Conservation (phyloP, 2,329 filamentous ascomycete species). For the Stemphylium vesicarium region DNA sequence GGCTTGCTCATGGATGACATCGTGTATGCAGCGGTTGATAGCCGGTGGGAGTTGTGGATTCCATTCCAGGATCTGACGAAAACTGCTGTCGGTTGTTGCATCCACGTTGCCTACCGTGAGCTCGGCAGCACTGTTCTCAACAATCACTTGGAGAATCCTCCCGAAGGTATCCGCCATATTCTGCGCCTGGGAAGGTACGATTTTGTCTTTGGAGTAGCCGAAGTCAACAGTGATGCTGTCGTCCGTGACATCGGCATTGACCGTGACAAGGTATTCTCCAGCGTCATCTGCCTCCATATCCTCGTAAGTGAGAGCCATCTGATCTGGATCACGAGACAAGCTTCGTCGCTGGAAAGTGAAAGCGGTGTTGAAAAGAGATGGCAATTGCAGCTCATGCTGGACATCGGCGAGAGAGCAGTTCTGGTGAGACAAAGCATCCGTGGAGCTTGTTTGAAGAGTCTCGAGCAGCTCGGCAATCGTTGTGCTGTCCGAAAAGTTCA, state of each 20-base stretch:
- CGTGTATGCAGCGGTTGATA: conserved; percentile 38
- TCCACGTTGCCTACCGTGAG: conserved; percentile 35
- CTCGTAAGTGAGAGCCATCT: conserved; percentile 39
- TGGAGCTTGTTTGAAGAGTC: conserved; percentile 55
- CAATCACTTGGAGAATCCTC: conserved; percentile 32
- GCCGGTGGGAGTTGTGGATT: conserved; percentile 34
- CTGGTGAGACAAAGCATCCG: conserved; percentile 57
- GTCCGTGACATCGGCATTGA: conserved; percentile 44
- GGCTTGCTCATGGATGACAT: conserved; percentile 40
- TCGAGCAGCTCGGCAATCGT: conserved; percentile 51
- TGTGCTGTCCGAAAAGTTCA: conserved; percentile 48
- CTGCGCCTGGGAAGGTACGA: conserved; percentile 33
- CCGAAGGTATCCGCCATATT: conserved; percentile 42
- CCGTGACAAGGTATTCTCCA: conserved; percentile 44
- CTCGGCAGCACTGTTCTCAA: conserved; percentile 19
- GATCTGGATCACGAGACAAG: conserved; percentile 29
- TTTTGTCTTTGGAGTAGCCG: conserved; percentile 40
- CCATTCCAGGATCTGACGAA: conserved; percentile 37
- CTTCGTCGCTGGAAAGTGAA: conserved; percentile 46
- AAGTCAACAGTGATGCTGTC: conserved; percentile 39
- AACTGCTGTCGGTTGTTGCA: conserved; percentile 27
- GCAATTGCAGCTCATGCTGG: conserved; percentile 44
- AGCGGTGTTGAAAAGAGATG: conserved; percentile 46
- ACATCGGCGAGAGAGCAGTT: conserved; percentile 54
- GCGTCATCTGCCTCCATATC: conserved; percentile 46